Evolutionary conservation across 495 filamentous ascomycete species (phyloP).

Genomic region (Tricharina praecox): DNA sequence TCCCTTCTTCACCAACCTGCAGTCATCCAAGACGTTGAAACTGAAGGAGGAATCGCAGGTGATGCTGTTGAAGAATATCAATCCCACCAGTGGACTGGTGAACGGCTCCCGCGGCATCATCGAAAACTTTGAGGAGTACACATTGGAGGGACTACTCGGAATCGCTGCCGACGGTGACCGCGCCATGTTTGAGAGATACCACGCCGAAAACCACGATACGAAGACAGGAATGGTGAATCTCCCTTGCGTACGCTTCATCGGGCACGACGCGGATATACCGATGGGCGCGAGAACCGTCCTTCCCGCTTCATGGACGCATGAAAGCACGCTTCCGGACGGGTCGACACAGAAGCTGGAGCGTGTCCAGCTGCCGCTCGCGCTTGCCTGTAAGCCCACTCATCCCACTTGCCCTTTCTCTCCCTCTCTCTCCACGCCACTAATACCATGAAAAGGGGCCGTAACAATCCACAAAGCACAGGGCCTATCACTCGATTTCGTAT

Average conservation of each 20-base stretch:
- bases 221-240: background rate
- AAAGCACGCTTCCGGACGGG: background rate
- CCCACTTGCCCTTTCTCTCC: no score
- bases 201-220: background rate
- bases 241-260: background rate
- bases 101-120: constrained; percentile 39
- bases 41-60: constrained; percentile 33
- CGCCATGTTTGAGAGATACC: background rate
- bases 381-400: no score
- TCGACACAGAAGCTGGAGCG: constrained; percentile 17
- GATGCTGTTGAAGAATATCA: constrained; percentile 33
- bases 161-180: background rate
- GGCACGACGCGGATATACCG: background rate
- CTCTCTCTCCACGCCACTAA: no score
- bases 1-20: background rate
- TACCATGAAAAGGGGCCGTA: no score
- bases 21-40: constrained; percentile 18
- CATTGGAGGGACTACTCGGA: no score
- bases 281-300: background rate
- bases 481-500: constrained; percentile 30
- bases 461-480: constrained; percentile 36
- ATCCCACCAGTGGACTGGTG: constrained; percentile 27
- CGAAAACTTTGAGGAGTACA: background rate
- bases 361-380: constrained; percentile 32
- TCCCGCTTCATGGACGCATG: background rate